These are phyloP conservation scores for Ceratocystis smalleyi DNA, from an alignment of 2,329 filamentous ascomycete genomes.

Conservation along the genomic window DNA sequence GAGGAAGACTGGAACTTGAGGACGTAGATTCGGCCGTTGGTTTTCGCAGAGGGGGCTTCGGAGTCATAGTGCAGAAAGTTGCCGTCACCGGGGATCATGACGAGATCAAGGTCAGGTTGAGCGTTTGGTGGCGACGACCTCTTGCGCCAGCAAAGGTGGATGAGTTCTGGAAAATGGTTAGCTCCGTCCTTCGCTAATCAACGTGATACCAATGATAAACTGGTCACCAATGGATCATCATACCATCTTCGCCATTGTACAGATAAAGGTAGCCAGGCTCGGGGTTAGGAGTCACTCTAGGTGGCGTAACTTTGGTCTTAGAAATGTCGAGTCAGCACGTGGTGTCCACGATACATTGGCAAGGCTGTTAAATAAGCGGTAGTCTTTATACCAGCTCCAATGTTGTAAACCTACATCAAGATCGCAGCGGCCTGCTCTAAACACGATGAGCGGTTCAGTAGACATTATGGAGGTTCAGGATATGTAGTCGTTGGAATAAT, in stretches of 20 bases:
- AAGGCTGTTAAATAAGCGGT: slow-evolving; percentile 5
- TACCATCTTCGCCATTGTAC: slow-evolving; percentile 69
- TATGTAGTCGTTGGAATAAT: neutral
- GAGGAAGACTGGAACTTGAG: slow-evolving; percentile 90
- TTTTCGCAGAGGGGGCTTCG: slow-evolving; percentile 44
- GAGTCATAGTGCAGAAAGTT: slow-evolving; percentile 66
- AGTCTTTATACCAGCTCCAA: neutral
- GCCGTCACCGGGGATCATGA: slow-evolving; percentile 85
- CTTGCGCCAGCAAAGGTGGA: slow-evolving; percentile 95
- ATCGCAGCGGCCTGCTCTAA: slow-evolving; percentile 87
- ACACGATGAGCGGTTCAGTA: slow-evolving; percentile 73
- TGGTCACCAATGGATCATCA: slow-evolving; percentile 11
- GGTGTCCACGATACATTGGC: slow-evolving; percentile 5
- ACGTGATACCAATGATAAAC: neutral
- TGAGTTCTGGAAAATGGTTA: slow-evolving; percentile 43
- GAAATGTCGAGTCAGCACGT: slow-evolving; percentile 5
- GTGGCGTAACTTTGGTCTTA: slow-evolving; percentile 33
- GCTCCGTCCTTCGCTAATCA: neutral
- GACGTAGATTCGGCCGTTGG: slow-evolving; percentile 79
- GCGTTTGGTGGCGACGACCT: slow-evolving; percentile 50
- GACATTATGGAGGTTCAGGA: slow-evolving; percentile 47
- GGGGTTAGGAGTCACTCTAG: slow-evolving; percentile 56
- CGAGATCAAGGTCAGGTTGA: slow-evolving; percentile 62
- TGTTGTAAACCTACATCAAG: slow-evolving; percentile 47
- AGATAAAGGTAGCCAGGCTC: slow-evolving; percentile 82